Conservation (phyloP, 768 basidiomycete species). For the Termitomyces sp. region DNA sequence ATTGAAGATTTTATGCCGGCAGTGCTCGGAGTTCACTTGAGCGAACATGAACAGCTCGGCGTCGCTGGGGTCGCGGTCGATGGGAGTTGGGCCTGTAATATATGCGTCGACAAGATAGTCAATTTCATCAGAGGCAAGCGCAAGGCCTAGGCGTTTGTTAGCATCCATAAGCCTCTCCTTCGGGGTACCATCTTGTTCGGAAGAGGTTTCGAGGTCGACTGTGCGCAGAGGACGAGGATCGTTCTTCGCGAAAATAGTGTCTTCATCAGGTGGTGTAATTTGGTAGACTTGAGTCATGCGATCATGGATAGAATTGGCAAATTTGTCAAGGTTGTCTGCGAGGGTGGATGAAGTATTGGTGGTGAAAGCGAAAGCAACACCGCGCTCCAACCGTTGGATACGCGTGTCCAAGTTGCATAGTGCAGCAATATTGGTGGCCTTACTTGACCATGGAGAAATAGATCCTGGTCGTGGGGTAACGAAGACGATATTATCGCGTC, state of each 20-base stretch:
- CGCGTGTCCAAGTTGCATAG: conserved; percentile 76
- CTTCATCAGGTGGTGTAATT: conserved; percentile 51
- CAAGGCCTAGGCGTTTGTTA: conserved; percentile 84
- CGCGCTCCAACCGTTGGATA: conserved; percentile 84
- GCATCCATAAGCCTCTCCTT: conserved; percentile 64
- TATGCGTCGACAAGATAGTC: conserved; percentile 90
- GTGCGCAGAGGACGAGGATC: conserved; percentile 31
- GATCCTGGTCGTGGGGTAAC: conserved; percentile 84
- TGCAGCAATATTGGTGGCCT: conserved; percentile 91
- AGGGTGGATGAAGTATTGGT: conserved; percentile 36
- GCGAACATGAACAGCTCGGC: conserved; percentile 99
- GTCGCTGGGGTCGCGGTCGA: conserved; percentile 86
- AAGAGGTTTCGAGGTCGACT: conserved; percentile 42
- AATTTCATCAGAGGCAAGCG: conserved; percentile 85
- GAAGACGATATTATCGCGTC: conserved; percentile 47
- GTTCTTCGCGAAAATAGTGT: conserved; percentile 53
- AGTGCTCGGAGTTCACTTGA: conserved; percentile 99
- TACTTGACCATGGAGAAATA: conserved; percentile 98
- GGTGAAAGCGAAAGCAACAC: conserved; percentile 60
- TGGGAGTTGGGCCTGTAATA: conserved; percentile 58
- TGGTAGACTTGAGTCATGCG: conserved; percentile 92
- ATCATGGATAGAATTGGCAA: conserved; percentile 80
- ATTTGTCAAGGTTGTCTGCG: conserved; percentile 39
- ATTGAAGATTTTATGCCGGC: conserved; percentile 99
- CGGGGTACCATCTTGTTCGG: conserved; percentile 33